phyloP scores from a whole-genome alignment of 2,329 filamentous ascomycete genomes.

The Colletotrichum sp. region DNA sequence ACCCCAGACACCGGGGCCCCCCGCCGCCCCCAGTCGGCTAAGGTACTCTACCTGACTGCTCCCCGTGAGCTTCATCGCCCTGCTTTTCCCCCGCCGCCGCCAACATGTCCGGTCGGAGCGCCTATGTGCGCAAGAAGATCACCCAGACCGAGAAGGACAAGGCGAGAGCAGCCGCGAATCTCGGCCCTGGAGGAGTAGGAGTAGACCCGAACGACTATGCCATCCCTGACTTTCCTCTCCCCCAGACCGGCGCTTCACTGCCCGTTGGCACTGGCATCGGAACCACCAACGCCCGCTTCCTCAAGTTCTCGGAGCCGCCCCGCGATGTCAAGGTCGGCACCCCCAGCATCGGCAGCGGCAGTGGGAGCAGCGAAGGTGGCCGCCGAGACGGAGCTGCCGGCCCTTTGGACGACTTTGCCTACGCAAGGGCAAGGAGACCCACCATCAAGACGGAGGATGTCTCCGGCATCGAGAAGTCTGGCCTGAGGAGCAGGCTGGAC shows the following conservation, averaged over 20 bases:
- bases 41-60: background rate
- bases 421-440: constrained; percentile 46
- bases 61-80: background rate
- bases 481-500: constrained; percentile 56
- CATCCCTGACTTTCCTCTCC: constrained; percentile 41
- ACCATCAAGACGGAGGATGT: constrained; percentile 54
- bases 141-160: constrained; percentile 49
- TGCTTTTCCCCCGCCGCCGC: background rate
- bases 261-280: constrained; percentile 41
- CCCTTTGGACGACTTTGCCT: constrained; percentile 48
- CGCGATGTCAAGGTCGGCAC: constrained; percentile 33
- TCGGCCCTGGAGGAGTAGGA: constrained; percentile 8
- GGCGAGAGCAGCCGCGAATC: constrained; percentile 41
- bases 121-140: constrained; percentile 64
- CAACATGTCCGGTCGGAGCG: constrained; percentile 63
- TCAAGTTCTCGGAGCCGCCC: constrained; percentile 48
- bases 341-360: constrained; percentile 40
- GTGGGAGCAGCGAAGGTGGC: constrained; percentile 40
- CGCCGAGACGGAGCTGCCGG: constrained; percentile 32
- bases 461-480: constrained; percentile 60
- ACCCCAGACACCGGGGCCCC: background rate
- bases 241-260: constrained; percentile 35
- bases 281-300: constrained; percentile 47
- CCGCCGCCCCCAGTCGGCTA: background rate
- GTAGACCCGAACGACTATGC: constrained; percentile 41